Base-by-base conservation (phyloP, 2,329 filamentous ascomycete genomes). In the Emergomyces orientalis region DNA sequence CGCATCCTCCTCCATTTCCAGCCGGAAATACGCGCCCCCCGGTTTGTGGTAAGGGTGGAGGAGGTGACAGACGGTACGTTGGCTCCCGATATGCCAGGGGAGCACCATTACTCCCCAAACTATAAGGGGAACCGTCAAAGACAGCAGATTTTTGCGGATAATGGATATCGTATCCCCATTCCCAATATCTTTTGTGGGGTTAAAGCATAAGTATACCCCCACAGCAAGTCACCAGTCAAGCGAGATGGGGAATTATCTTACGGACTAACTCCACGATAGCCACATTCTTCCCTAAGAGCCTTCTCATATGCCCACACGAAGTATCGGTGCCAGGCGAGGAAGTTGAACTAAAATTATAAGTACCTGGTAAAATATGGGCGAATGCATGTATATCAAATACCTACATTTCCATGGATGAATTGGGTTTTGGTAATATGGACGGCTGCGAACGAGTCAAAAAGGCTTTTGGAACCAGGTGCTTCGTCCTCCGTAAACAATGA, bases 271-370 rank as follows among this genome's bases (percentile, higher is more conserved):
- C 76, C 76, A 13, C 66, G 67, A 65, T 77, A 79, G 30, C 73
- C 72, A 58, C 77, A 79, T 64, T 78, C 73, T 4, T 76, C 68
- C 49, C 71, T 69, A 4, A 79, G 69, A 9, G 71, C 71, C 63
- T 71, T 68, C 63, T 79, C 77, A 62, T 75, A 77, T 14, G 72
- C 66, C 41, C 64, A 69, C 43, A 73, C 65, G 64, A 74, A 76
- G 59, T 74, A 74, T 37, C 76, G 72, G 63, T 78, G 77, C 74
- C 75, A 76, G 39, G 71, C 66, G 41, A 77, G 69, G 51, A 70
- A 69, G 27, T 58, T 55, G 30, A 52, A 45, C 51, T 63, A 25
- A 14, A 52, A 34, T 7, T 32, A 37, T 63, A 25, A 63, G 37
- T n/a, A 7, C 0, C 32, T 64, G 61, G 25, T 17, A n/a, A 55